Conservation (phyloP, 495 filamentous ascomycete genomes). For the Podospora pseudopauciseta region DNA sequence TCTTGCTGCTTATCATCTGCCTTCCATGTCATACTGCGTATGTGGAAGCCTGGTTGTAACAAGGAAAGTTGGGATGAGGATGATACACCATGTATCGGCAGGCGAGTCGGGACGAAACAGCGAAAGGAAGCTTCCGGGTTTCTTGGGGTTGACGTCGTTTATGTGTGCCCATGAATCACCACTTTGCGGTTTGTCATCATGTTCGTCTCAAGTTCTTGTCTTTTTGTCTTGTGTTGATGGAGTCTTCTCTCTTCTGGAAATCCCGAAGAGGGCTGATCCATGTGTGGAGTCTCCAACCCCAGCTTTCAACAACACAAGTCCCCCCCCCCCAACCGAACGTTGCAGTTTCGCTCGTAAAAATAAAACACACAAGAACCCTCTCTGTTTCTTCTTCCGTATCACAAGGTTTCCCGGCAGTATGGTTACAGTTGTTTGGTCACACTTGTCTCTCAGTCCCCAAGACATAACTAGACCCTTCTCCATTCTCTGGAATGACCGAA, state of each 20-base stretch:
- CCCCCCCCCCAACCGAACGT: neutral
- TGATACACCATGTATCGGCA: neutral
- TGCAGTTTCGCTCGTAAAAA: neutral
- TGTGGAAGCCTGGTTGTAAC: no score
- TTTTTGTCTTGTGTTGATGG: neutral
- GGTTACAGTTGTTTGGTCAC: neutral
- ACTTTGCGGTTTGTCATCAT: neutral
- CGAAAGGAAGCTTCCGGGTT: neutral
- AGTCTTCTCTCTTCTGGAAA: neutral
- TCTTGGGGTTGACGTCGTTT: neutral
- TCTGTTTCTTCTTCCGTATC: neutral
- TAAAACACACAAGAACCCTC: neutral
- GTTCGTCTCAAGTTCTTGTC: neutral
- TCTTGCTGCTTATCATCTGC: neutral
- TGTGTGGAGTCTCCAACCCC: neutral
- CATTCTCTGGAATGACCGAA: neutral
- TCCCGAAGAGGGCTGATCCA: neutral
- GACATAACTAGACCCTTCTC: neutral
- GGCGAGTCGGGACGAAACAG: slow-evolving; percentile 6
- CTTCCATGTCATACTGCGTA: neutral
- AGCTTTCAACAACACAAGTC: neutral
- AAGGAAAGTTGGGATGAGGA: neutral
- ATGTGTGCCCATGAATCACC: neutral
- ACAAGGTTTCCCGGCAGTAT: neutral
- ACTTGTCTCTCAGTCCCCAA: neutral